Conservation (phyloP, 257 asterid species). For the Eucommia ulmoides region DNA sequence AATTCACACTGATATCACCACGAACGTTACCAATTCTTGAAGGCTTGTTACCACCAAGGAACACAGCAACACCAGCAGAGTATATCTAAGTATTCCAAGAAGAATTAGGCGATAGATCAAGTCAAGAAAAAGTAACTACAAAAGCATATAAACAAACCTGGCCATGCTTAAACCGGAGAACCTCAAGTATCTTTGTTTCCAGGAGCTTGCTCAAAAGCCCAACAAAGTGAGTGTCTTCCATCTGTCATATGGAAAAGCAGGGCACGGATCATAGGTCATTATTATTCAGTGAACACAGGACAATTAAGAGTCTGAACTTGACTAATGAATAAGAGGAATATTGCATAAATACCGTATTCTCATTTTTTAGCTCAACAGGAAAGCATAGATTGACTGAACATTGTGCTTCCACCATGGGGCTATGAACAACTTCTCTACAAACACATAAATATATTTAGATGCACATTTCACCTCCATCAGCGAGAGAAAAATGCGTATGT, state of each 20-base stretch:
- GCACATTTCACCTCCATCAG: constrained; percentile 7
- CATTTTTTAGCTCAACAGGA: constrained; percentile 80
- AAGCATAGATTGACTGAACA: constrained; percentile 93
- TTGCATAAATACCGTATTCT: constrained; percentile 42
- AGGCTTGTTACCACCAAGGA: constrained; percentile 94
- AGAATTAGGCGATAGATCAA: neutral
- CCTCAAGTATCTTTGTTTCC: constrained; percentile 82
- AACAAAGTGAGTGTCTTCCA: constrained; percentile 82
- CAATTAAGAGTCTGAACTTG: no score
- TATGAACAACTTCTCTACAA: constrained; percentile 75
- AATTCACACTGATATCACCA: constrained; percentile 80
- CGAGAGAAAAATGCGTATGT: neutral
- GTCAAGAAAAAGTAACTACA: constrained; percentile 7
- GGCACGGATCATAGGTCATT: no score
- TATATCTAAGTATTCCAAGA: constrained; percentile 43
- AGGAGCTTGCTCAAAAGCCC: constrained; percentile 91
- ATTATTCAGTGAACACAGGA: no score
- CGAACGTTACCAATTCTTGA: constrained; percentile 74
- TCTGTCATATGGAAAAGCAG: constrained; percentile 27
- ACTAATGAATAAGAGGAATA: no score
- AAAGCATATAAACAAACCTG: constrained; percentile 35
- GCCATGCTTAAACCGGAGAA: constrained; percentile 87
- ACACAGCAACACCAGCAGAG: constrained; percentile 91
- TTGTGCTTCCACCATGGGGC: constrained; percentile 98
- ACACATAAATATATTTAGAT: constrained; percentile 15